Base-by-base conservation (phyloP, 495 filamentous ascomycete species). In the Pseudotulostoma volvatum region DNA sequence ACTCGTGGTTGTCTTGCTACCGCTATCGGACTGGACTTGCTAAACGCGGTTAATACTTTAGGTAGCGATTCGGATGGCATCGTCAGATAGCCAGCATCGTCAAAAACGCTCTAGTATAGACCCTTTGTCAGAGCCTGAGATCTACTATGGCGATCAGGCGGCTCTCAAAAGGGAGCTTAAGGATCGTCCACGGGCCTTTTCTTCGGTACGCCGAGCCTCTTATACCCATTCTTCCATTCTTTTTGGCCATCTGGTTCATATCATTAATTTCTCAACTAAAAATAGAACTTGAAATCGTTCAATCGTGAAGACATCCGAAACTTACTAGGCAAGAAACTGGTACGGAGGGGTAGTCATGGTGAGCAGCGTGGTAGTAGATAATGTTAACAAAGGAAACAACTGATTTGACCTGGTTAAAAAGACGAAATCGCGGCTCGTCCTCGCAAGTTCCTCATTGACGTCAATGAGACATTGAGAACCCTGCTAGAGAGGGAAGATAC, bases 401-500 rank as follows among this genome's bases (percentile, higher is more conserved):
- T 28, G 23, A 28, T 28, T 11, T 21, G 15, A 42, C 15, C 20
- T 43, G 30, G 37, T 28, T 5, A 16, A 18, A 23, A 50, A 73
- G 73, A 76, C 59, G 71, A 69, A 45, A 44, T 57, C 8, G 56
- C 67, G 2, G 47, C 57, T 17, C 48, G 59, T 13, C 66, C 72
- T 18, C 78, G 80, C 37, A 74, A 76, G 44, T 86, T 84, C 59
- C 68, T 84, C 7, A 71, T 90, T 54, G 64, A 81, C 36, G 84
- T 93, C 40, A 77, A 87, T 9, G 59, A 70, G 13, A 90, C 85
- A 0, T 65, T 88, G 14, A 61, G 78, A 34, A 68, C 66, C 18
- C 66, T 97, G 18, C 63, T 82, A 19, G 69, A 73, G 28, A 76
- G 79, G 36, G 90, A 97, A 52, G 90, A 96, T 49, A 87, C 85